Evolutionary conservation across 2,329 filamentous ascomycete species (phyloP).

Genomic region (Aspergillus hortae): DNA sequence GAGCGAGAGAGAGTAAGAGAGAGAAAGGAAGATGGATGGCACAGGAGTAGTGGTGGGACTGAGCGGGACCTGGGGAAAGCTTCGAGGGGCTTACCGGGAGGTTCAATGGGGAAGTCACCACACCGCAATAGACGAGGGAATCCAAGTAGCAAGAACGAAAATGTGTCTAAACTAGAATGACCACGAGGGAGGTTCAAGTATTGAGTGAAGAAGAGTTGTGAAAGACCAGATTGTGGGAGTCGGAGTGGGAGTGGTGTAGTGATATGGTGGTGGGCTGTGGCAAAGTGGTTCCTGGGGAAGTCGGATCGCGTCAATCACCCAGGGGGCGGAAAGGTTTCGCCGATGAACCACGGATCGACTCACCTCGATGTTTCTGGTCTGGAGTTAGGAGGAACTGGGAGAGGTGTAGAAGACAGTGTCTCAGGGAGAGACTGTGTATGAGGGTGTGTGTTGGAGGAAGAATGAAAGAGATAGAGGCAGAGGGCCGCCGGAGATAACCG

Average conservation of each 20-base stretch:
- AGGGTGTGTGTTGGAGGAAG: neutral
- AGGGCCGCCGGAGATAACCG: conserved; percentile 25
- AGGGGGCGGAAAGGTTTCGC: neutral
- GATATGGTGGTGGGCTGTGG: neutral
- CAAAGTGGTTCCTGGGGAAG: neutral
- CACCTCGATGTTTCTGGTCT: neutral
- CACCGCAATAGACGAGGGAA: neutral
- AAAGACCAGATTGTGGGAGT: too few relatives aligned
- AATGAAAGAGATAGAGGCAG: conserved; percentile 7
- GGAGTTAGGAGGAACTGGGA: neutral
- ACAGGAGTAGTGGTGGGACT: neutral
- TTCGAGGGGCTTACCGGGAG: neutral
- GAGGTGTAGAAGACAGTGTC: neutral
- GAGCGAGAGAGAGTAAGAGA: neutral
- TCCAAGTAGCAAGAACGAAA: neutral
- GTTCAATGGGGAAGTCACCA: neutral
- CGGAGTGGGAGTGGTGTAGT: too few relatives aligned
- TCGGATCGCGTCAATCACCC: neutral
- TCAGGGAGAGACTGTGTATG: neutral
- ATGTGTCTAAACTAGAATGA: too few relatives aligned
- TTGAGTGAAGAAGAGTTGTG: too few relatives aligned
- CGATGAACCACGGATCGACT: neutral
- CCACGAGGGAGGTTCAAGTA: too few relatives aligned
- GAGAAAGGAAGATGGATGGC: neutral
- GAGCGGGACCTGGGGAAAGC: neutral